Conservation (phyloP, 75 land plant species). For the Pinus tabuliformis region DNA sequence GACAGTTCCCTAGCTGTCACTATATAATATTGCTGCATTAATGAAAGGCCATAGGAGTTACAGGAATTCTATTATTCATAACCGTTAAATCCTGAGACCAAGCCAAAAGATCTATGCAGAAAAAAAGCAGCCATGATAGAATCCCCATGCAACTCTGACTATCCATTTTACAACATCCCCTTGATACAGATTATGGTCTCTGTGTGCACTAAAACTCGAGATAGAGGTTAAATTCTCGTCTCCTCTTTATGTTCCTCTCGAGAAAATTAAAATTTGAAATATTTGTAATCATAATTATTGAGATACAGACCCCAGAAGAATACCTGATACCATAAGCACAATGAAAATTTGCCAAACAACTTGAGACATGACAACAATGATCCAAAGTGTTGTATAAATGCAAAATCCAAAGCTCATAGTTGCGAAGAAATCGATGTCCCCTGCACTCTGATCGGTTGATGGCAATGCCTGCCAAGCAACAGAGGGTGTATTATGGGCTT, state of each 20-base stretch:
- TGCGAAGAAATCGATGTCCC: slow-evolving; percentile 24
- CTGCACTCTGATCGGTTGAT: slow-evolving; percentile 23
- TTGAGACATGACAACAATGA: slow-evolving; percentile 20
- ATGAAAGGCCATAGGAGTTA: background rate
- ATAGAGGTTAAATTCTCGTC: background rate
- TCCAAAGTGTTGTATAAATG: slow-evolving; percentile 15
- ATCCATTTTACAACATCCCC: background rate
- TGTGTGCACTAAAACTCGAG: background rate
- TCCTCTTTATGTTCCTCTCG: too few relatives aligned
- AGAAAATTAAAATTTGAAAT: too few relatives aligned
- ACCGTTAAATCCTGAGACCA: background rate
- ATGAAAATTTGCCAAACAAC: slow-evolving; percentile 38
- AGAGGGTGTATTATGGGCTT: background rate
- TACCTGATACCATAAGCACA: slow-evolving; percentile 20
- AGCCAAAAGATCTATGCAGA: background rate
- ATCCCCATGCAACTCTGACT: background rate
- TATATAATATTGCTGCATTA: slow-evolving; percentile 70
- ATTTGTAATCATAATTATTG: background rate
- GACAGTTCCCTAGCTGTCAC: slow-evolving; percentile 60
- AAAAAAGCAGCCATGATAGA: background rate
- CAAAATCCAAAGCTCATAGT: slow-evolving; percentile 7
- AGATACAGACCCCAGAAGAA: background rate
- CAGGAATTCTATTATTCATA: background rate
- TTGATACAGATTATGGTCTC: background rate
- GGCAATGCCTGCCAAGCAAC: slow-evolving; percentile 1